Conservation (phyloP, 164 flowering plant species). For the Chimonanthus praecox region DNA sequence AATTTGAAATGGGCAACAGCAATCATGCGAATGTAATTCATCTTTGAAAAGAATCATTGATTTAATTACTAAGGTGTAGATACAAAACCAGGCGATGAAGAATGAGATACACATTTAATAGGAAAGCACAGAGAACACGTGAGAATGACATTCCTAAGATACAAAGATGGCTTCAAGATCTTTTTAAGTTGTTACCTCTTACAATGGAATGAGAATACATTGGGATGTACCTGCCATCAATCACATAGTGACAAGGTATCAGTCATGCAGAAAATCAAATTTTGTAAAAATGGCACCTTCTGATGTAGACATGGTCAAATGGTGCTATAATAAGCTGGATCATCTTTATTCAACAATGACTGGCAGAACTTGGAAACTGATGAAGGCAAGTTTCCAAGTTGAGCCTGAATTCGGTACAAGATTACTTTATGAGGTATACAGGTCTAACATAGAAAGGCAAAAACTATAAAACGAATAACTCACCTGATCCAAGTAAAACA, state of each 20-base stretch:
- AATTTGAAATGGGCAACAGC: no score
- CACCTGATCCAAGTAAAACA: constrained; percentile 15
- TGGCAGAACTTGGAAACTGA: neutral
- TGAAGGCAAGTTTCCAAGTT: neutral
- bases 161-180: neutral
- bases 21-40: no score
- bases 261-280: neutral
- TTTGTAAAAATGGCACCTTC: neutral
- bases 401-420: neutral
- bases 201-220: neutral
- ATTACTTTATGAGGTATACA: neutral
- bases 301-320: neutral
- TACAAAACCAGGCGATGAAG: no score
- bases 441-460: neutral
- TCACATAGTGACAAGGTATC: neutral
- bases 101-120: no score
- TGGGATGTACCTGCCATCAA: neutral
- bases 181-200: neutral
- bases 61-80: no score
- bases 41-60: no score
- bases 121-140: neutral
- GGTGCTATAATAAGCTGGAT: neutral
- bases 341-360: neutral
- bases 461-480: constrained; percentile 20
- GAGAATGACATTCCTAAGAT: neutral